These are phyloP conservation scores for Zygoascus bituminiphila DNA, from an alignment of 805 yeast genomes.

Conservation along the genomic window DNA sequence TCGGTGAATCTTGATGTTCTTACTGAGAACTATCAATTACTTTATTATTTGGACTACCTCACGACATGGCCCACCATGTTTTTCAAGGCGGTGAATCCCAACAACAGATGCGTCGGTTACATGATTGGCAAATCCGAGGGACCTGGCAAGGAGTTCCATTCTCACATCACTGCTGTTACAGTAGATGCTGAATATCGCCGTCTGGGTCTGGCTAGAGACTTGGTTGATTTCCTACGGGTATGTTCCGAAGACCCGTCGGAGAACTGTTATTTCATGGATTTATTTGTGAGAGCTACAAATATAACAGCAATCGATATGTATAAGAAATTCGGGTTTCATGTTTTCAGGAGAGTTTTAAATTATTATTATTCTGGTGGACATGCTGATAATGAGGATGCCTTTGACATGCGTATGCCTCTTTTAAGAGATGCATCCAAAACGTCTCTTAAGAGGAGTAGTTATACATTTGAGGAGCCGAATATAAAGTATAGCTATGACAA, in stretches of 20 bases:
- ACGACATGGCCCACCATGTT: slow-evolving; percentile 82
- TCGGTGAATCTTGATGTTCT: slow-evolving; percentile 77
- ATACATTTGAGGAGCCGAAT: slow-evolving; percentile 22
- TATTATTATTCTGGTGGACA: slow-evolving; percentile 60
- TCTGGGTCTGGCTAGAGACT: slow-evolving; percentile 72
- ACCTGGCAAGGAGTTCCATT: slow-evolving; percentile 76
- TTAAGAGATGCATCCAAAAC: slow-evolving; percentile 26
- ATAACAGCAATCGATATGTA: slow-evolving; percentile 70
- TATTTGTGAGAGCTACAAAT: slow-evolving; percentile 86
- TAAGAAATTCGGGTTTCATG: slow-evolving; percentile 77
- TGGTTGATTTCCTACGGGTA: slow-evolving; percentile 66
- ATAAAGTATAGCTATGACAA: slow-evolving; percentile 21
- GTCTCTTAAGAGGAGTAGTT: slow-evolving; percentile 20
- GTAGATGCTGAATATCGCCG: slow-evolving; percentile 76
- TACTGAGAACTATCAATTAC: slow-evolving; percentile 83
- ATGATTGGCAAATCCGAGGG: slow-evolving; percentile 98
- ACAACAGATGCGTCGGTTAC: slow-evolving; percentile 35
- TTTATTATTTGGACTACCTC: slow-evolving; percentile 77
- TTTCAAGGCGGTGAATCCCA: slow-evolving; percentile 51
- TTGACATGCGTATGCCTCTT: slow-evolving; percentile 42
- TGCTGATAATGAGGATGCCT: slow-evolving; percentile 71
- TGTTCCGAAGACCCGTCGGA: slow-evolving; percentile 73
- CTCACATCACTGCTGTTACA: slow-evolving; percentile 94
- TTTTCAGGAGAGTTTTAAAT: slow-evolving; percentile 79
- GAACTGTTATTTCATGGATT: slow-evolving; percentile 75